Conservation (phyloP, 2,329 filamentous ascomycete genomes). For the Arthrinium phaeospermum region DNA sequence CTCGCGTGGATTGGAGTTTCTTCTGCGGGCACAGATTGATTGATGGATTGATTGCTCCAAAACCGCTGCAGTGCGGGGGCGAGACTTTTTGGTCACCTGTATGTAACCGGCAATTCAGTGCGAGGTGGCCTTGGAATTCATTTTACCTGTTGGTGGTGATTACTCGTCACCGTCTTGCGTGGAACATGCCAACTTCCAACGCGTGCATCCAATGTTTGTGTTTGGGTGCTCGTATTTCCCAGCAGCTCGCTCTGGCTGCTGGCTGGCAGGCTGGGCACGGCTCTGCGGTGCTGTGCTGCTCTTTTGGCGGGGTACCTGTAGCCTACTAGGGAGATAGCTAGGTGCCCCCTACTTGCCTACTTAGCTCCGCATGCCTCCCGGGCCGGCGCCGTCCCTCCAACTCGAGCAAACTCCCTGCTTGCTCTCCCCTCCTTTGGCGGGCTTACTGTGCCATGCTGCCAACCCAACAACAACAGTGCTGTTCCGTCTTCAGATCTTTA, state of each 20-base stretch:
- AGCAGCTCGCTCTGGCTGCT: not conserved
- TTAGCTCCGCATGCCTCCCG: not conserved
- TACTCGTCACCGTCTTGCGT: not conserved
- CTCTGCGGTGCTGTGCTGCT: not conserved
- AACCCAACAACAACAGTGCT: not conserved
- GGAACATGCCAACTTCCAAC: not conserved
- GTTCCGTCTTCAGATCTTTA: not conserved
- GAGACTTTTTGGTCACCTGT: not conserved
- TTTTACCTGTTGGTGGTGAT: not conserved
- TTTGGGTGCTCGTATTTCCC: not conserved
- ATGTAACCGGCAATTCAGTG: not conserved
- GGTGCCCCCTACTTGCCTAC: not conserved
- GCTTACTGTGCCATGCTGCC: not conserved
- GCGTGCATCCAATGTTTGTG: not conserved
- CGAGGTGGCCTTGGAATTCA: not conserved
- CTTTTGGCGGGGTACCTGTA: not conserved
- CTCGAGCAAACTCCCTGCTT: not conserved
- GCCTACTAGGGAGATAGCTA: not conserved
- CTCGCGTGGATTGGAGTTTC: not conserved
- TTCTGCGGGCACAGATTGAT: not conserved
- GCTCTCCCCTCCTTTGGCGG: not conserved
- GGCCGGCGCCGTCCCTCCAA: slow-evolving; percentile 10
- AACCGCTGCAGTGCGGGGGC: not conserved
- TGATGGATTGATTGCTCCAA: not conserved
- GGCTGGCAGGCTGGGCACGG: not conserved